A percentile compares a stretch with the other conserved stretches of the same genome.
These are phyloP conservation scores for Kalmusia sp. DNA, from an alignment of 2,329 filamentous ascomycete genomes.

Conservation along the genomic window DNA sequence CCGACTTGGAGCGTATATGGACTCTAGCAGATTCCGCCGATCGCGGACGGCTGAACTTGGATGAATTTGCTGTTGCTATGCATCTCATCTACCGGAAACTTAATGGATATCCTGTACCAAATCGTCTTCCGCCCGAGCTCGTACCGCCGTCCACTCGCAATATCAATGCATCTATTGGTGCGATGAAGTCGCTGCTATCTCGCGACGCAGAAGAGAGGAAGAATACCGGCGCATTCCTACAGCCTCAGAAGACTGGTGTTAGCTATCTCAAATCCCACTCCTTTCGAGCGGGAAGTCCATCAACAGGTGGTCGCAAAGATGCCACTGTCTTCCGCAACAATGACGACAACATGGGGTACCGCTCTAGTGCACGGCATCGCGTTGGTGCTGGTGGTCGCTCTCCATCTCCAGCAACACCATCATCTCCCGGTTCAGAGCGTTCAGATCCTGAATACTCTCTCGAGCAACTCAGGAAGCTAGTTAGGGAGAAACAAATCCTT, in stretches of 20 bases:
- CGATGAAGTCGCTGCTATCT: constrained; percentile 87
- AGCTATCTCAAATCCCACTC: constrained; percentile 97
- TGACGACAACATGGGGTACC: constrained; percentile 87
- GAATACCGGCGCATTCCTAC: constrained; percentile 84
- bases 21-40: constrained; percentile 93
- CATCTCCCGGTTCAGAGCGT: constrained; percentile 61
- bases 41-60: constrained; percentile 90
- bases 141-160: constrained; percentile 94
- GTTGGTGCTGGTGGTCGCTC: constrained; percentile 73
- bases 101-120: constrained; percentile 92
- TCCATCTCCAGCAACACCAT: constrained; percentile 75
- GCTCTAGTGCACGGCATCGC: constrained; percentile 89
- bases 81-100: constrained; percentile 97
- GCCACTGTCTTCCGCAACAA: constrained; percentile 97
- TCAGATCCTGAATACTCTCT: constrained; percentile 79
- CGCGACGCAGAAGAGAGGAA: constrained; percentile 91
- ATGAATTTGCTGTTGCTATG: constrained; percentile 98
- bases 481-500: constrained; percentile 91
- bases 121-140: constrained; percentile 85
- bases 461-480: constrained; percentile 90
- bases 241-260: constrained; percentile 96
- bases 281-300: constrained; percentile 72
- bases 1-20: constrained; percentile 92
- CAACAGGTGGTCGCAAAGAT: constrained; percentile 77
- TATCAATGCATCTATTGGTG: constrained; percentile 89